Evolutionary conservation across 2,329 filamentous ascomycete genomes (phyloP).

Genomic region (Fusarium albidum): DNA sequence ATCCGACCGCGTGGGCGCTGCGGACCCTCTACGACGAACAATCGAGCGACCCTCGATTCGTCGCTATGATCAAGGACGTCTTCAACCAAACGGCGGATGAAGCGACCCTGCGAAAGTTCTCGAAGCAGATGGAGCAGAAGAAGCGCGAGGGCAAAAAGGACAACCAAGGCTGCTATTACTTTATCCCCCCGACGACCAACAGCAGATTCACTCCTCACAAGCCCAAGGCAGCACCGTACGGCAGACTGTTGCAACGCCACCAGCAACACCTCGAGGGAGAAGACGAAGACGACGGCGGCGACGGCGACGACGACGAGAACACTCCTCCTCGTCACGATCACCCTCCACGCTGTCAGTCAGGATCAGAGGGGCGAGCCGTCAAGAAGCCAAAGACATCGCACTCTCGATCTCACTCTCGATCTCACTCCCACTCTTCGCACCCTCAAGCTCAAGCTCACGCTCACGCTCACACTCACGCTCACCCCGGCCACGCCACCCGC

Average conservation of each 20-base stretch:
- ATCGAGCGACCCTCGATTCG: constrained; percentile 57
- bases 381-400: constrained; percentile 50
- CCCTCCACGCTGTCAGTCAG: not conserved
- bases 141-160: constrained; percentile 66
- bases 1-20: constrained; percentile 69
- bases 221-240: constrained; percentile 60
- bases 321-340: constrained; percentile 3
- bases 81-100: constrained; percentile 65
- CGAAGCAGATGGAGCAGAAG: constrained; percentile 58
- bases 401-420: constrained; percentile 31
- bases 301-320: constrained; percentile 14
- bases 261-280: constrained; percentile 22
- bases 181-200: constrained; percentile 57
- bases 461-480: constrained; percentile 15
- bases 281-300: constrained; percentile 15
- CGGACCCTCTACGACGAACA: constrained; percentile 68
- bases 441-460: constrained; percentile 9
- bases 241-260: constrained; percentile 53
- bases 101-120: constrained; percentile 61
- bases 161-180: constrained; percentile 61
- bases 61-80: constrained; percentile 65
- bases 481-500: constrained; percentile 31
- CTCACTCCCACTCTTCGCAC: constrained; percentile 17
- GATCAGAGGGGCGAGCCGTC: constrained; percentile 40
- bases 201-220: constrained; percentile 53